A percentile compares a stretch with the other conserved stretches of the same genome.
phyloP scores from a whole-genome alignment of 805 yeast species.

The Kluyveromyces aestuarii region DNA sequence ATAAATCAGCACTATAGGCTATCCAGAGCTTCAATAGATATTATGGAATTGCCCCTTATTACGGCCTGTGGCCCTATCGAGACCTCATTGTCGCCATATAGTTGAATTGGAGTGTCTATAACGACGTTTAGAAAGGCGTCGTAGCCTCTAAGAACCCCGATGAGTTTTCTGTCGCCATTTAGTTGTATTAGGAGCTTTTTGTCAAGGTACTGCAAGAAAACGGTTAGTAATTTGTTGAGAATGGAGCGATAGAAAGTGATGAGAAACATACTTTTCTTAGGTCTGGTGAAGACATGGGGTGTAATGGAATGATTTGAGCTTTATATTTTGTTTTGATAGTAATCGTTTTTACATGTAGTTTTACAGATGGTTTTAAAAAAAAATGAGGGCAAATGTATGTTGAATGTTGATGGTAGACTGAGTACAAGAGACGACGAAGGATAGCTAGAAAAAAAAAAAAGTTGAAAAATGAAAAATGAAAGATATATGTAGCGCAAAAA shows the following conservation, averaged over 20 bases:
- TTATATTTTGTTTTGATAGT: too few relatives aligned
- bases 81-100: conserved; percentile 39
- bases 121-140: conserved; percentile 73
- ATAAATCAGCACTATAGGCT: neutral
- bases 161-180: conserved; percentile 68
- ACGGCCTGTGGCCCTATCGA: conserved; percentile 59
- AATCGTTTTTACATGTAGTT: too few relatives aligned
- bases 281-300: conserved; percentile 7
- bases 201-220: conserved; percentile 51
- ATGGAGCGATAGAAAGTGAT: neutral
- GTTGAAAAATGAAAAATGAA: too few relatives aligned
- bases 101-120: conserved; percentile 62
- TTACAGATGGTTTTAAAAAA: neutral
- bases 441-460: too few relatives aligned
- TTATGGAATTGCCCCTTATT: conserved; percentile 70
- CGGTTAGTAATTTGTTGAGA: neutral
- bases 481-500: too few relatives aligned
- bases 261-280: conserved; percentile 7
- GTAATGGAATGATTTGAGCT: neutral
- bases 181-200: conserved; percentile 64
- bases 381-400: too few relatives aligned
- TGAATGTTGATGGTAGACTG: too few relatives aligned
- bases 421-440: too few relatives aligned
- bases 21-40: conserved; percentile 51
- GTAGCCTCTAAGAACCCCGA: conserved; percentile 79